Conservation (phyloP, 2,329 filamentous ascomycete genomes). For the Aspergillus sp. region DNA sequence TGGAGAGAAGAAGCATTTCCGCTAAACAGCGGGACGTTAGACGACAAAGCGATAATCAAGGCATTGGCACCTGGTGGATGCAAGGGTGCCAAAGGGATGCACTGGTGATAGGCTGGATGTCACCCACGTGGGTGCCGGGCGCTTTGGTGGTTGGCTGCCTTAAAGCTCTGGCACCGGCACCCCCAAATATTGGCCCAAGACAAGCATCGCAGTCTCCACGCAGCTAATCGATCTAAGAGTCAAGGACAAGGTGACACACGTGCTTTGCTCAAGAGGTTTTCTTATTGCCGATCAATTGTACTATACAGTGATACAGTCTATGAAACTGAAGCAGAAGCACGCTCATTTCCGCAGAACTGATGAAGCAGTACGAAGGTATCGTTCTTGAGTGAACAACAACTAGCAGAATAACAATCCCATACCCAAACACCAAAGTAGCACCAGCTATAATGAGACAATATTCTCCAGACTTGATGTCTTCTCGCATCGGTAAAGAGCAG, state of each 20-base stretch:
- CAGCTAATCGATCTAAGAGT: not conserved
- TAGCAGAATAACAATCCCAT: not conserved
- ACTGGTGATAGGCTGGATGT: not conserved
- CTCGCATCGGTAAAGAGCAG: not conserved
- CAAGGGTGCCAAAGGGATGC: not conserved
- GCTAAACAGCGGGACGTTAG: not conserved
- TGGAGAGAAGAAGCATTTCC: not conserved
- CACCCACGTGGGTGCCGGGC: conserved; percentile 9
- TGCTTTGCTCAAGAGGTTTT: not conserved
- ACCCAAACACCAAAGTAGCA: not conserved
- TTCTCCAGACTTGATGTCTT: not conserved
- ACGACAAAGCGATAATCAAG: not conserved
- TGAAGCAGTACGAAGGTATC: not conserved
- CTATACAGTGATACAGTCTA: conserved; percentile 13
- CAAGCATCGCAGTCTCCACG: not conserved
- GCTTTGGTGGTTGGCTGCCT: conserved; percentile 12
- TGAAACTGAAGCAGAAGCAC: not conserved
- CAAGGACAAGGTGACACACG: not conserved
- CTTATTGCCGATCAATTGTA: not conserved
- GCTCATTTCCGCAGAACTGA: not conserved
- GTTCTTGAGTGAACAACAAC: not conserved
- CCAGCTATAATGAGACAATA: conserved; percentile 1
- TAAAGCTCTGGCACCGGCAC: not conserved
- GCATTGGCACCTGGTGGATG: not conserved
- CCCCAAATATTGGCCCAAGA: not conserved